Evolutionary conservation across 441 rosid species (phyloP), one percentile per base, ranked within the genome.

Genomic region (Populus tomentosa): DNA sequence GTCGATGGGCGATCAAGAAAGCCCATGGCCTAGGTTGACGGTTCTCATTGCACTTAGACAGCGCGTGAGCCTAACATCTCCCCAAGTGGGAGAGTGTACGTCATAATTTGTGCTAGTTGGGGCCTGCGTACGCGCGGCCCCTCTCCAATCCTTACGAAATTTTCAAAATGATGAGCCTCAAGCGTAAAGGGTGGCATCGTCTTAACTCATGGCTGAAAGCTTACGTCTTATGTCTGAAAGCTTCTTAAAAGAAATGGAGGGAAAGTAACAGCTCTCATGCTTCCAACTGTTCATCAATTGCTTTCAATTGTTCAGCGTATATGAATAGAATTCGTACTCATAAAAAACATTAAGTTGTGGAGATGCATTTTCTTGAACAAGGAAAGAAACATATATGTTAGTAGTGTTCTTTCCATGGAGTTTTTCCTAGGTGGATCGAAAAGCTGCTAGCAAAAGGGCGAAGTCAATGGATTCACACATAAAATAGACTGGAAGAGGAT

Each of bases 121-220:
- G 71, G 71, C 71, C 71, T 68, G 71, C 71, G 46, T 68, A 0
- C 71, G 71, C 46, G 71, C 71, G 71, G 71, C 71, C 71, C 42
- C 71, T 68, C 67, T 63, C 67, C 30, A 9, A 21, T 5, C n/a
- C 7, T 5, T 1, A 16, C 8, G 7, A 50, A 14, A 50, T 50
- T 4, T 50, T 50, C 59, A 6, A 50, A 50, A 50, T 50, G 7
- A 4, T 50, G 2, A 7, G 59, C 59, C n/a, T 3, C 2, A 0
- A 4, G 56, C 6, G 50, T 1, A 3, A 46, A 13, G 5, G 5
- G 16, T 4, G 56, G 6, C 56, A 4, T 14, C 20, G 18, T 46
- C 33, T 1, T 32, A 1, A 1, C 6, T 32, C 33, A 32, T 5
- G 33, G 33, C 33, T 5, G 6, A 5, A 5, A 32, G 33, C 5